A percentile compares a stretch with the other conserved stretches of the same genome.
phyloP scores from a whole-genome alignment of 176 grass and related monocot genomes.

The Lolium perenne region DNA sequence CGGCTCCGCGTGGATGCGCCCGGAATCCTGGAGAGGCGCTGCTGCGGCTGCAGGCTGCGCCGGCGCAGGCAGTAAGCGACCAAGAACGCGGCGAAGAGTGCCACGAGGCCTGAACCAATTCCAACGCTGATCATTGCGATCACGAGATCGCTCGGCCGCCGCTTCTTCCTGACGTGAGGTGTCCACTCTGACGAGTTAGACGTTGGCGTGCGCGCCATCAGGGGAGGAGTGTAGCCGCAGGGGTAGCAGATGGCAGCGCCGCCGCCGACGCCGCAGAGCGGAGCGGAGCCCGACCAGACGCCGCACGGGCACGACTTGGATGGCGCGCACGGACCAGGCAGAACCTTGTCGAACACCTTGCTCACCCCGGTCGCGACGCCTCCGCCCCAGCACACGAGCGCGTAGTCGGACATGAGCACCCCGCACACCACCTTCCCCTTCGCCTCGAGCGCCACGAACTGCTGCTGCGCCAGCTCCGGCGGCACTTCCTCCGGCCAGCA shows the following conservation, averaged over 20 bases:
- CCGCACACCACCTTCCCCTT: conserved; percentile 71
- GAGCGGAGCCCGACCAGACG: conserved; percentile 67
- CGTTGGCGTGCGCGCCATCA: conserved; percentile 7
- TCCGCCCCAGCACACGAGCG: conserved; percentile 82
- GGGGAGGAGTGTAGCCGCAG: conserved; percentile 44
- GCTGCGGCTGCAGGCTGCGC: neutral
- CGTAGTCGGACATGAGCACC: conserved; percentile 79
- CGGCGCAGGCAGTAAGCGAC: conserved; percentile 15
- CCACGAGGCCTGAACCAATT: conserved; percentile 34
- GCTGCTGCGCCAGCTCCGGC: conserved; percentile 10
- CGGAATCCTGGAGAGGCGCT: conserved; percentile 38
- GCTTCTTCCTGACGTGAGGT: neutral
- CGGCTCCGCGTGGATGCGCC: conserved; percentile 63
- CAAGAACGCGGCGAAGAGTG: neutral
- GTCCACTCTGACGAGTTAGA: conserved; percentile 35
- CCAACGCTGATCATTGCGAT: conserved; percentile 51
- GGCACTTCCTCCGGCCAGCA: conserved; percentile 74
- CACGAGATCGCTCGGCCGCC: conserved; percentile 31
- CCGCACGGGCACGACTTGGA: conserved; percentile 62
- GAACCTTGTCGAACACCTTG: conserved; percentile 71
- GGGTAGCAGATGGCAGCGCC: conserved; percentile 64
- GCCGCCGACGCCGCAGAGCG: conserved; percentile 25
- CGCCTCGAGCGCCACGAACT: conserved; percentile 83
- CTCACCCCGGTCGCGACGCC: conserved; percentile 20
- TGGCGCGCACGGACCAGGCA: conserved; percentile 70